phyloP scores from a whole-genome alignment of 345 rosid genomes.

The Orychophragmus violaceus region DNA sequence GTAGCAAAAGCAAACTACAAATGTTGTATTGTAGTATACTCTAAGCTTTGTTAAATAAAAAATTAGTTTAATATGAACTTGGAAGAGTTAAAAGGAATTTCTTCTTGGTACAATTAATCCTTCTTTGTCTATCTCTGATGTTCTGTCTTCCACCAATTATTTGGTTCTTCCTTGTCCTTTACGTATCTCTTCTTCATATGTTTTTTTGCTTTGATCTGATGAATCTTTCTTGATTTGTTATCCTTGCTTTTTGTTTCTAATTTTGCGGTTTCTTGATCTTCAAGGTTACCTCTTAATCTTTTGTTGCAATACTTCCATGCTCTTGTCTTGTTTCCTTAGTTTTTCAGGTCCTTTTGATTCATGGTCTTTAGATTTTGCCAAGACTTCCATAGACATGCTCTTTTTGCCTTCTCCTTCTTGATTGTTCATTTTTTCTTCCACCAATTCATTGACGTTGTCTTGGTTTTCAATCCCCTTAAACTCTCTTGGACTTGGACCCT shows the following conservation, averaged over 20 bases:
- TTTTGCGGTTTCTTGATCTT: not conserved
- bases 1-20: no score
- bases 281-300: not conserved
- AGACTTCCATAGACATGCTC: not conserved
- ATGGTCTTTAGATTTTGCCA: not conserved
- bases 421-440: not conserved
- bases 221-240: not conserved
- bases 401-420: not conserved
- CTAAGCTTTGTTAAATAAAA: no score
- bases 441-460: not conserved
- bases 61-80: no score
- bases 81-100: no score
- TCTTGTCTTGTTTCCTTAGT: not conserved
- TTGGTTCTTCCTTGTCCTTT: not conserved
- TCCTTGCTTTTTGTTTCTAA: not conserved
- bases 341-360: not conserved
- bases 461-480: not conserved
- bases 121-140: conserved; percentile 9
- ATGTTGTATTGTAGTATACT: no score
- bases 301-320: not conserved
- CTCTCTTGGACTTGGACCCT: not conserved
- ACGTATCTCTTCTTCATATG: not conserved
- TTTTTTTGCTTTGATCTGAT: not conserved
- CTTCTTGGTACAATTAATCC: not conserved
- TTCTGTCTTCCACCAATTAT: not conserved